Evolutionary conservation across 805 yeast genomes (phyloP), one percentile per base, ranked within the genome.

Genomic region (Kuraishia hungarica): DNA sequence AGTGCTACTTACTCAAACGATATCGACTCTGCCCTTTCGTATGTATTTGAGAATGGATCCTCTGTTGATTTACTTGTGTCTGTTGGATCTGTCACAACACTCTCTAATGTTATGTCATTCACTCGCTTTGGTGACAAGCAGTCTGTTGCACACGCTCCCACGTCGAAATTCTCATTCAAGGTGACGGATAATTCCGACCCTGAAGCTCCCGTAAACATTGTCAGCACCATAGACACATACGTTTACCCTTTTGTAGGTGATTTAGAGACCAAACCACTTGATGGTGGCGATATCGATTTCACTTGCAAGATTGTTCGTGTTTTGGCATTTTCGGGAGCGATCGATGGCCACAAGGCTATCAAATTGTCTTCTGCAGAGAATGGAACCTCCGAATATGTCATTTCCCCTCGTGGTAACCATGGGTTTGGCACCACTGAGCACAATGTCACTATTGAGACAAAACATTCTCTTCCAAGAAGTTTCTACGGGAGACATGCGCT

Each of bases 361-460:
- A 58, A 65, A 11, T 58, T 70, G 24, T 55, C 59, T 26, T 63
- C 67, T 8, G 57, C 59, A 23, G 82, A 79, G 59, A 71, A 73
- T 50, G 84, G 83, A 22, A 69, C 77, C 1, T 76, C 84, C 0
- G 58, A 58, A 8, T 78, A 67, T 59, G 70, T 75, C 1, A 50
- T 78, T 2, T 67, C 78, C 6, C 76, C 76, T n/a, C 50, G 56
- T 10, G 82, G 82, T 2, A 78, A 79, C 59, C 66, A 70, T 57
- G 84, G 83, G 1, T 58, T 60, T n/a, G 83, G 81, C 7, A 53
- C 61, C 2, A 60, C 69, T 39, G 63, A 68, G 61, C 61, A 75
- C 70, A 54, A 67, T 57, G 57, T 77, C 58, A 63, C 65, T 22
- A 53, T 65, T 50, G 53, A 57, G 17, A 59, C 64, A 55, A 56